phyloP scores from a whole-genome alignment of 106 monocot species.

The Allium fistulosum region DNA sequence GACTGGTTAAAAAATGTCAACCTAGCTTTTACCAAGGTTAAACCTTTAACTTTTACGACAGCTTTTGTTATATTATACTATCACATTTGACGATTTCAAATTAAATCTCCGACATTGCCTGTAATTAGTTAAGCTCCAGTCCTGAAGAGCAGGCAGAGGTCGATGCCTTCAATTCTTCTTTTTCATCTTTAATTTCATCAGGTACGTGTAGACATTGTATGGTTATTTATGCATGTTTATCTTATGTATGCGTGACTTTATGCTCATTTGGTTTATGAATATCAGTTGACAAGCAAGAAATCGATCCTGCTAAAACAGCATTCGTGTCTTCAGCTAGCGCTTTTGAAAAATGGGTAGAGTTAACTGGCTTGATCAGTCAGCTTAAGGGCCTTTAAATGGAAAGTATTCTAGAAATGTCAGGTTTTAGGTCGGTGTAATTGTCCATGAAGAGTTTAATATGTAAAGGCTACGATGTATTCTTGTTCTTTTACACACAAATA shows the following conservation, averaged over 20 bases:
- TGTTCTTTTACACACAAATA: not conserved
- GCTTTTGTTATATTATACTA: not conserved
- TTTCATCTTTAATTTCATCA: constrained; percentile 74
- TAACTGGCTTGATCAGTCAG: constrained; percentile 56
- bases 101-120: not conserved
- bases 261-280: not conserved
- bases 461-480: constrained; percentile 4
- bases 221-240: too few relatives aligned
- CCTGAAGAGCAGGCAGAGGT: constrained; percentile 67
- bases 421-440: not conserved
- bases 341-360: constrained; percentile 70
- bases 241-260: too few relatives aligned
- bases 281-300: constrained; percentile 66
- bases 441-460: constrained; percentile 1
- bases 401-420: not conserved
- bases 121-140: constrained; percentile 58
- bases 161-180: constrained; percentile 73
- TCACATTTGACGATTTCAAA: not conserved
- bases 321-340: constrained; percentile 81
- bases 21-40: too few relatives aligned
- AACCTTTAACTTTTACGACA: not conserved
- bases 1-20: too few relatives aligned
- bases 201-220: constrained; percentile 19
- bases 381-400: constrained; percentile 53
- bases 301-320: constrained; percentile 61